These are phyloP conservation scores for Alternaria gaisen DNA, from an alignment of 2,329 filamentous ascomycete species.

Conservation along the genomic window DNA sequence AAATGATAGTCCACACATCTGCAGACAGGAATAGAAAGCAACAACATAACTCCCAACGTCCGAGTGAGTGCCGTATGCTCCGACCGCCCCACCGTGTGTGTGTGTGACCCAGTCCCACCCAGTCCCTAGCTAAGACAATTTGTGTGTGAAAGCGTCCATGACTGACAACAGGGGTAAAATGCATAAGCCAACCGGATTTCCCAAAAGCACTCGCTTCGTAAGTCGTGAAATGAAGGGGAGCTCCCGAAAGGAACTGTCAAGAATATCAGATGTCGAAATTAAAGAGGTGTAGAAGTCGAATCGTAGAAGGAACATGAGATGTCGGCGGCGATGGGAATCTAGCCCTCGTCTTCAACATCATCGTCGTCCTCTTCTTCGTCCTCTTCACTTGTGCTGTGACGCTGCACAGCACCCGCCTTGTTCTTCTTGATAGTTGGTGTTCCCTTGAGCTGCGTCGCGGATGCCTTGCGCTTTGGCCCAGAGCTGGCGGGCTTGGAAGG, in stretches of 20 bases:
- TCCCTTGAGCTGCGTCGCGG: conserved; percentile 41
- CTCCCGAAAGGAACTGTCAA: conserved; percentile 28
- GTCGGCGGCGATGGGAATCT: conserved; percentile 11
- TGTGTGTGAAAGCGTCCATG: conserved; percentile 38
- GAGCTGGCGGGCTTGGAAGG: conserved; percentile 33
- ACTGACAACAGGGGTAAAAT: conserved; percentile 41
- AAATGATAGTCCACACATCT: conserved; percentile 21
- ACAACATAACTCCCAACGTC: conserved; percentile 13
- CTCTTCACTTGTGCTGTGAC: conserved; percentile 60
- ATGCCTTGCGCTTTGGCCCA: conserved; percentile 46
- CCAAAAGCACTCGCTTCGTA: conserved; percentile 52
- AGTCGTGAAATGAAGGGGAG: conserved; percentile 44
- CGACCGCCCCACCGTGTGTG: conserved; percentile 32
- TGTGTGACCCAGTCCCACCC: conserved; percentile 33
- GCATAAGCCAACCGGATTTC: conserved; percentile 38
- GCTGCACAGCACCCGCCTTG: conserved; percentile 53
- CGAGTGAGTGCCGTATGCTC: conserved; percentile 28
- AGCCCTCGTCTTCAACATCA: conserved; percentile 60
- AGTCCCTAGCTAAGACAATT: conserved; percentile 45
- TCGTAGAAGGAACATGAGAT: conserved; percentile 6
- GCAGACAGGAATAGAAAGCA: conserved; percentile 15
- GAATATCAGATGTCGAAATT: conserved; percentile 31
- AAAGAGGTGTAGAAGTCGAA: conserved; percentile 30
- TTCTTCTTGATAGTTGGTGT: conserved; percentile 58
- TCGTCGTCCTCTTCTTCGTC: conserved; percentile 62